A percentile compares a stretch with the other conserved stretches of the same genome.
Evolutionary conservation across 2,329 filamentous ascomycete genomes (phyloP).

Genomic region (Cytospora schulzeri): DNA sequence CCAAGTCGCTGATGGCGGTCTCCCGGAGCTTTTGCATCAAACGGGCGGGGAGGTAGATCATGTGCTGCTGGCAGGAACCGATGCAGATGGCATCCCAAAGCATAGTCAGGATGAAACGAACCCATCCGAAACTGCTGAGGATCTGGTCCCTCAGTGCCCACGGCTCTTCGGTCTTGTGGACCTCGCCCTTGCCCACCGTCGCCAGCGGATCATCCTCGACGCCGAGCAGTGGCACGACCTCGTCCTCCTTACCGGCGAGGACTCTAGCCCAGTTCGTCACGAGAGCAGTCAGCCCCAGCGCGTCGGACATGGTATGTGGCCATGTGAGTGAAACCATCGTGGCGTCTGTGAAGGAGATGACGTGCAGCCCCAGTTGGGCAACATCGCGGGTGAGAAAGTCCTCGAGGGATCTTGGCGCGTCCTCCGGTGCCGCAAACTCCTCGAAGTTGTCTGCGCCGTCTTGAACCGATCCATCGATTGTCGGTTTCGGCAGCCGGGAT

Average conservation of each 20-base stretch:
- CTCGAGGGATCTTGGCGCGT: conserved; percentile 36
- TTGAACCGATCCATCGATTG: conserved; percentile 36
- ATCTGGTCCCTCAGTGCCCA: conserved; percentile 33
- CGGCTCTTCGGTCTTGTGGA: conserved; percentile 33
- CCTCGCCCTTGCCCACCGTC: conserved; percentile 27
- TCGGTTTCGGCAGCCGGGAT: conserved; percentile 39
- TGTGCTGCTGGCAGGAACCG: conserved; percentile 38
- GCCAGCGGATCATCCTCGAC: conserved; percentile 41
- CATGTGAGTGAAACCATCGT: conserved; percentile 51
- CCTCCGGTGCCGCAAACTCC: conserved; percentile 32
- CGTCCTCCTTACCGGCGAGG: conserved; percentile 44
- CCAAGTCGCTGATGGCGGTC: conserved; percentile 37
- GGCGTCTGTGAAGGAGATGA: conserved; percentile 51
- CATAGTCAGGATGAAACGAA: conserved; percentile 40
- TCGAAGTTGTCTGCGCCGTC: conserved; percentile 33
- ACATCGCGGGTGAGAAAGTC: conserved; percentile 46
- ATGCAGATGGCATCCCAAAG: conserved; percentile 38
- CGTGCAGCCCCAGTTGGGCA: conserved; percentile 50
- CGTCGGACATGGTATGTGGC: conserved; percentile 52
- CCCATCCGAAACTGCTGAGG: conserved; percentile 34
- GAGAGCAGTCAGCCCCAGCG: conserved; percentile 45
- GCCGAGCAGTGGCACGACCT: conserved; percentile 42
- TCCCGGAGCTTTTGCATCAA: conserved; percentile 36
- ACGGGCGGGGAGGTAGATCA: conserved; percentile 42
- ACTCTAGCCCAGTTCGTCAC: conserved; percentile 50